Conservation (phyloP, 1,139 yeast species). For the Hyphopichia fennica region DNA sequence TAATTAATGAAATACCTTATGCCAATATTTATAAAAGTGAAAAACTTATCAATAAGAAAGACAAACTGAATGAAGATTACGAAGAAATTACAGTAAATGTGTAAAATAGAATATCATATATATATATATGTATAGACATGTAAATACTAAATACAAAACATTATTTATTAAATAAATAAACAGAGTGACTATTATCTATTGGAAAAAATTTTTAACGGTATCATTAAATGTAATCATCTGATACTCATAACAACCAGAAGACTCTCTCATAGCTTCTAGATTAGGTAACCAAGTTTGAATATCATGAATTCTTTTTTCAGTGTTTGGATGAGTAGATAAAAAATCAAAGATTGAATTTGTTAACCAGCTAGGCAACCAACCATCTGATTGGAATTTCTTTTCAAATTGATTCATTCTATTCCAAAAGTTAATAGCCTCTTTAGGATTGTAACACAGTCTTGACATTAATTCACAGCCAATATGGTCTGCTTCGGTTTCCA, state of each 20-base stretch:
- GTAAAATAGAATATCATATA: slow-evolving; percentile 1
- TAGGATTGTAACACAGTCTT: slow-evolving; percentile 79
- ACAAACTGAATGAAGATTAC: slow-evolving; percentile 5
- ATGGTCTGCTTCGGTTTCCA: slow-evolving; percentile 96
- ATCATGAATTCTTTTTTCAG: slow-evolving; percentile 65
- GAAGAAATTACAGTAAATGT: slow-evolving; percentile 9
- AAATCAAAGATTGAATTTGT: slow-evolving; percentile 46
- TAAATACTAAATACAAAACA: neutral
- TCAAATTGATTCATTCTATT: slow-evolving; percentile 56
- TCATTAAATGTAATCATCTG: slow-evolving; percentile 20
- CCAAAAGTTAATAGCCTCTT: slow-evolving; percentile 78
- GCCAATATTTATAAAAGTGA: slow-evolving; percentile 2
- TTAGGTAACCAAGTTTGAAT: slow-evolving; percentile 73
- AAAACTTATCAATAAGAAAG: slow-evolving; percentile 8
- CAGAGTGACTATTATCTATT: neutral
- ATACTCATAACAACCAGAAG: slow-evolving; percentile 27
- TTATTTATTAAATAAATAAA: neutral
- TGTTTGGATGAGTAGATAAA: slow-evolving; percentile 90
- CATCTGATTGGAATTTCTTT: neutral
- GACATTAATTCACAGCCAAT: slow-evolving; percentile 93
- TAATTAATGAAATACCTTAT: neutral
- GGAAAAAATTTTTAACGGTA: slow-evolving; percentile 17
- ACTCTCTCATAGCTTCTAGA: slow-evolving; percentile 49
- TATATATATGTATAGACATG: slow-evolving; percentile 7
- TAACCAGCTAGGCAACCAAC: neutral